Base-by-base conservation (phyloP, 2,329 filamentous ascomycete species). In the Xylariaceae sp. region DNA sequence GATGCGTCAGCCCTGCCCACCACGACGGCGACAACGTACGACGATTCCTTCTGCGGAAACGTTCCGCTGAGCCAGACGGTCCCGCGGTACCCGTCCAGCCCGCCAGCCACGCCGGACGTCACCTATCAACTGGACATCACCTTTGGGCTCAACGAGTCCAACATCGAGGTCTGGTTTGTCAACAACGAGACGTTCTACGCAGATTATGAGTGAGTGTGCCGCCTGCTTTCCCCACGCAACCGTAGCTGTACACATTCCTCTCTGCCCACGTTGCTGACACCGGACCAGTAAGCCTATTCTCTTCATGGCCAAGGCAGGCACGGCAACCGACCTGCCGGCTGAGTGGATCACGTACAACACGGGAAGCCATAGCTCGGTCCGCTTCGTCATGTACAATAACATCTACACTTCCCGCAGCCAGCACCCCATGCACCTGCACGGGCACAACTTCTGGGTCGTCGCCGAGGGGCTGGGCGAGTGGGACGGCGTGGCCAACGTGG, bases 401-500 rank as follows among this genome's bases (percentile, higher is more conserved):
- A 44, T 39, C 21, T 42, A 38, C 6, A 42, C 50, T 14, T 44
- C 43, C 19, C 38, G 34, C 6, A 35, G 49, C 22, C 44, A 61
- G 10, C 65, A 68, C 39, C 64, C 65, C 0, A 61, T 68, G 44
- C 67, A 71, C 50, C 48, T 72, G 11, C 68, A 71, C 49, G 68
- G 67, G 6, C 68, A 72, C 42, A 60, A 68, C 32, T 70, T 71
- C 49, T 63, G 58, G 41, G 51, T 70, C 4, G 45, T 70, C 5
- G 47, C 53, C 14, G 38, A 60, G 52, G 51, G 51, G 14, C 18
- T 33, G 26, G 44, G 50, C 28, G 2, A 35, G 17, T 50, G 49
- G 32, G 49, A 54, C 41, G 40, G 42, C 8, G 42, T 46, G 17
- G 44, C 50, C 7, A 44, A 44, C 32, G 47, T 50, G 36, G 21